Percentiles rank a stretch among this genome's conserved stretches.
Conservation (phyloP, 2,329 filamentous ascomycete genomes). For the Paracamarosporium sp. region DNA sequence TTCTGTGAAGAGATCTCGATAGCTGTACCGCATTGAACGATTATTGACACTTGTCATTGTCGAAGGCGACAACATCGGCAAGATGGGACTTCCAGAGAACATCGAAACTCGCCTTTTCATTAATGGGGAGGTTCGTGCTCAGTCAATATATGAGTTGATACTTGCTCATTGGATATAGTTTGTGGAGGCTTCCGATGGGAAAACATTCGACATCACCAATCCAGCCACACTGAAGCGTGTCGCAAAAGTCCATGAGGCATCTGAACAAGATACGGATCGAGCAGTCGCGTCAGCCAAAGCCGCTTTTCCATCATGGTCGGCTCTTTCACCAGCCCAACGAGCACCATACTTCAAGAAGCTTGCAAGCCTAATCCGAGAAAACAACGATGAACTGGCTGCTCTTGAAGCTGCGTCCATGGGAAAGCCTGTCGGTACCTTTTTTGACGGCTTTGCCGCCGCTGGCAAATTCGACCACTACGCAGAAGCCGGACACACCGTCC, state of each 20-base stretch:
- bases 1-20: not conserved
- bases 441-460: constrained; percentile 78
- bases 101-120: constrained; percentile 45
- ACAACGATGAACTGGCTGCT: constrained; percentile 80
- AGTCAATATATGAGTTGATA: not conserved
- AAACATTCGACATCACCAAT: constrained; percentile 72
- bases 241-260: constrained; percentile 61
- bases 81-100: constrained; percentile 35
- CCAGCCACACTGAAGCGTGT: constrained; percentile 83
- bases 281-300: constrained; percentile 71
- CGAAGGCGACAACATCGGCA: not conserved
- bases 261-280: constrained; percentile 67
- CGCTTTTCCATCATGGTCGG: constrained; percentile 78
- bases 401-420: constrained; percentile 86
- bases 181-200: constrained; percentile 38
- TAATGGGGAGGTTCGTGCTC: constrained; percentile 36
- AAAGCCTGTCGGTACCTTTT: constrained; percentile 81
- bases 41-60: not conserved
- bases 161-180: constrained; percentile 28
- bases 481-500: constrained; percentile 77
- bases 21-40: not conserved
- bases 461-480: constrained; percentile 80
- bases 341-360: constrained; percentile 62
- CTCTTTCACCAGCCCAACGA: constrained; percentile 31
- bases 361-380: constrained; percentile 76